A percentile compares a stretch with the other conserved stretches of the same genome.
Evolutionary conservation across 176 grass and related monocot genomes (phyloP).

Genomic region (Typha latifolia): DNA sequence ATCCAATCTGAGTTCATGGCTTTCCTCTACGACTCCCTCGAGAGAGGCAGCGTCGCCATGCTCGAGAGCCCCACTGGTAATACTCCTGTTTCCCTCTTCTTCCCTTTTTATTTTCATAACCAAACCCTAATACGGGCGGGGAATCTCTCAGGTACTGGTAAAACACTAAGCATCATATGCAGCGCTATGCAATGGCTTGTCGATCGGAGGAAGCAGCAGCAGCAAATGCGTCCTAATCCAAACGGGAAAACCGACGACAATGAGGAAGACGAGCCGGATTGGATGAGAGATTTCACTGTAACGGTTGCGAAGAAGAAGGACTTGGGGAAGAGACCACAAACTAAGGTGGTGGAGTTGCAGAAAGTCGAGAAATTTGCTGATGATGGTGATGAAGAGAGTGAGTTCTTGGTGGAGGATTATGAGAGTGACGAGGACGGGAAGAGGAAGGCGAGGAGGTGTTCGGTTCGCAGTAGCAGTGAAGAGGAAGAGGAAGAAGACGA

Average conservation of each 20-base stretch:
- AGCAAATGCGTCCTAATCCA: background rate
- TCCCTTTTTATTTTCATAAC: background rate
- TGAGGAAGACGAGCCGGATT: constrained; percentile 62
- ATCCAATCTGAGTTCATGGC: constrained; percentile 89
- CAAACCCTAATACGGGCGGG: background rate
- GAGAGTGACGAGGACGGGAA: constrained; percentile 46
- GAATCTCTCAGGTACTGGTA: constrained; percentile 54
- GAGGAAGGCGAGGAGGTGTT: constrained; percentile 31
- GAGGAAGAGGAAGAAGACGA: constrained; percentile 33
- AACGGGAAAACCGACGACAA: background rate
- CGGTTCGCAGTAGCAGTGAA: constrained; percentile 36
- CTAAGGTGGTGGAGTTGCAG: constrained; percentile 2
- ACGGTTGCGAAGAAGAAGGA: constrained; percentile 28
- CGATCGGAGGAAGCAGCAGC: constrained; percentile 18
- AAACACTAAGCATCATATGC: constrained; percentile 96
- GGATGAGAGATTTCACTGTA: constrained; percentile 71
- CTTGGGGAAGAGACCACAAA: background rate
- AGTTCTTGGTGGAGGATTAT: constrained; percentile 75
- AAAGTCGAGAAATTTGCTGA: constrained; percentile 19
- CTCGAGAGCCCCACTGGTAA: constrained; percentile 92
- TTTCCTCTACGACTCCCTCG: constrained; percentile 69
- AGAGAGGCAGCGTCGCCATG: constrained; percentile 55
- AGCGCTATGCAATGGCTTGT: constrained; percentile 81
- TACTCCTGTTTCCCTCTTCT: background rate
- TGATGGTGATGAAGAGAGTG: constrained; percentile 24